A percentile compares a stretch with the other conserved stretches of the same genome.
phyloP scores from a whole-genome alignment of 495 filamentous ascomycete genomes.

The Choiromyces venosus region DNA sequence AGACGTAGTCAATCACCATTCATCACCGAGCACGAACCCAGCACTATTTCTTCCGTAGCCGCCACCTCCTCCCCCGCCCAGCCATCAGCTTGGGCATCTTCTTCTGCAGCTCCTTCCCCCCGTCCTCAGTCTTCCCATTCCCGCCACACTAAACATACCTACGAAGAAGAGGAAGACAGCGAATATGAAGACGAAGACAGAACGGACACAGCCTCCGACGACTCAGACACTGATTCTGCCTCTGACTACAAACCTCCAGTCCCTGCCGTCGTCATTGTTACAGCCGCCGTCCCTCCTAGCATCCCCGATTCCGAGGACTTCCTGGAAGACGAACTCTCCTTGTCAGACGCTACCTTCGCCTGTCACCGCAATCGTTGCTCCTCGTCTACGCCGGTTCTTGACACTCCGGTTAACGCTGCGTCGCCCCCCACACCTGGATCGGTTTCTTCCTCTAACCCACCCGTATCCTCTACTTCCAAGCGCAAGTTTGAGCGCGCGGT shows the following conservation, averaged over 20 bases:
- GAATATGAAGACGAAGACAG: background rate
- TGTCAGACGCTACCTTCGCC: background rate
- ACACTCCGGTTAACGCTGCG: background rate
- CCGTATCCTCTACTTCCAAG: background rate
- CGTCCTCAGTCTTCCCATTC: background rate
- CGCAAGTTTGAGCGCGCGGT: background rate
- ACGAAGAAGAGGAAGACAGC: conserved; percentile 6
- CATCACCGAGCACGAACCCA: background rate
- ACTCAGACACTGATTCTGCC: background rate
- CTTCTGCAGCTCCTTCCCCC: background rate
- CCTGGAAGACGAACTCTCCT: conserved; percentile 5
- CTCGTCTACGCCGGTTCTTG: background rate
- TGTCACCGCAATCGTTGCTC: background rate
- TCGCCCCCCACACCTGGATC: background rate
- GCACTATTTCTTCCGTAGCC: background rate
- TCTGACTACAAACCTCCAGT: background rate
- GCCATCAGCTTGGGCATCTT: background rate
- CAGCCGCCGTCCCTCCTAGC: background rate
- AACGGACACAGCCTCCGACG: background rate
- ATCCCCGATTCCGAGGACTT: background rate
- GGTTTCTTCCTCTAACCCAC: background rate
- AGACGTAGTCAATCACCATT: background rate
- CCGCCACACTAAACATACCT: background rate
- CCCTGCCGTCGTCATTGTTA: no score
- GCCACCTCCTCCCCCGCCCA: background rate